A percentile compares a stretch with the other conserved stretches of the same genome.
Conservation (phyloP, 2,329 filamentous ascomycete species). For the Rhytidhysteron rufulum region DNA sequence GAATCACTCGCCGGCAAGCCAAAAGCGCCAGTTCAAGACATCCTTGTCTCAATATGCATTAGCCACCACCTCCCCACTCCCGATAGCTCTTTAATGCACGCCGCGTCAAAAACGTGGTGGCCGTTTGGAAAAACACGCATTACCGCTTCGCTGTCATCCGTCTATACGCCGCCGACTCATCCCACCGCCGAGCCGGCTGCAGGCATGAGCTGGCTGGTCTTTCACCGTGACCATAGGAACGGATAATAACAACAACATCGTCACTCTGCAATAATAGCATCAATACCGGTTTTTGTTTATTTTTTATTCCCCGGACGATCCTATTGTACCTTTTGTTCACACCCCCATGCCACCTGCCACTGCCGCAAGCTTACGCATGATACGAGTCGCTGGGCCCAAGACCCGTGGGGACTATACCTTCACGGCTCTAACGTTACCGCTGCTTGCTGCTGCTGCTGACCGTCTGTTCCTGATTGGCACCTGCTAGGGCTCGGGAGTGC, state of each 20-base stretch:
- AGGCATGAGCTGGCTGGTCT: constrained; percentile 11
- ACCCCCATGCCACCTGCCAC: too few relatives aligned
- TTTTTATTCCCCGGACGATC: too few relatives aligned
- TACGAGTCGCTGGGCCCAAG: too few relatives aligned
- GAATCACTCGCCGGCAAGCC: constrained; percentile 24
- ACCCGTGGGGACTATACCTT: too few relatives aligned
- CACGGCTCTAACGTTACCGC: too few relatives aligned
- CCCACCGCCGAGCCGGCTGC: constrained; percentile 6
- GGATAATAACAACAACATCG: too few relatives aligned
- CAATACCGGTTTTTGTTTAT: too few relatives aligned
- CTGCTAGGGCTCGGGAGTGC: constrained; percentile 26
- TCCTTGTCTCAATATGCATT: constrained; percentile 22
- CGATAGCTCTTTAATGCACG: constrained; percentile 17
- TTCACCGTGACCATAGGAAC: too few relatives aligned
- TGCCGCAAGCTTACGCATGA: too few relatives aligned
- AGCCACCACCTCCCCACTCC: not conserved
- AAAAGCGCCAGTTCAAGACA: constrained; percentile 25
- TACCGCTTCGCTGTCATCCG: constrained; percentile 35
- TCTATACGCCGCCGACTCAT: constrained; percentile 25
- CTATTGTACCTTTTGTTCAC: too few relatives aligned
- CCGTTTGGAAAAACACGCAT: constrained; percentile 26
- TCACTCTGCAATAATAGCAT: too few relatives aligned
- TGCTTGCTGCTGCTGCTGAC: too few relatives aligned
- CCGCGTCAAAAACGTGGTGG: constrained; percentile 32
- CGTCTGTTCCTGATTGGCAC: constrained; percentile 25